Evolutionary conservation across 2,329 filamentous ascomycete genomes (phyloP).

Genomic region (Trichoderma atrobrunneum): DNA sequence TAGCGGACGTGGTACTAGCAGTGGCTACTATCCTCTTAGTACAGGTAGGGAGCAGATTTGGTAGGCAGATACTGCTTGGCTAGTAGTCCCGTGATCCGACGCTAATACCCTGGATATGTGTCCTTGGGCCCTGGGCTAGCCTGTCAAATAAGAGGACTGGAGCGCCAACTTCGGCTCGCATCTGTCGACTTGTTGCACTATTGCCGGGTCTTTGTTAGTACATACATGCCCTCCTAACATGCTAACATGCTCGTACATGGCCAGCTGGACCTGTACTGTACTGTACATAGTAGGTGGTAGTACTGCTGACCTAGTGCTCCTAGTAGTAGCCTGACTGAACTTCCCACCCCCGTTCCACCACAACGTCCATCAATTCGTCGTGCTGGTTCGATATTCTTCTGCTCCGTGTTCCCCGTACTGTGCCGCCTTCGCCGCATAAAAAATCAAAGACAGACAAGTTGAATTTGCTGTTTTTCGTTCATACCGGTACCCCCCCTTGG

Average conservation of each 20-base stretch:
- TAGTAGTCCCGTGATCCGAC: conserved; percentile 10
- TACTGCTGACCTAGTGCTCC: too few relatives aligned
- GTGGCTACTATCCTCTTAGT: not conserved
- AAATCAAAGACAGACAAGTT: not conserved
- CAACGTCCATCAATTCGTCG: not conserved
- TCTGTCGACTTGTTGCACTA: not conserved
- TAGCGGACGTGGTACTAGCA: not conserved
- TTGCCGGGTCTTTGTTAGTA: not conserved
- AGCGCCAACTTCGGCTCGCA: conserved; percentile 18
- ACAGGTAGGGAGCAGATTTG: not conserved
- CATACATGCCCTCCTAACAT: not conserved
- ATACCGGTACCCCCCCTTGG: conserved; percentile 5
- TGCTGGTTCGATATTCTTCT: not conserved
- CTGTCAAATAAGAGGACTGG: conserved; percentile 7
- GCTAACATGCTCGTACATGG: not conserved
- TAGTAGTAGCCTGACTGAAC: not conserved
- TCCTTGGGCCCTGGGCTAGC: not conserved
- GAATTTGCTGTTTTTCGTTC: not conserved
- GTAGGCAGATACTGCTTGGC: not conserved
- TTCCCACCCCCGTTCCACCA: not conserved
- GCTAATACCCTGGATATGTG: conserved; percentile 7
- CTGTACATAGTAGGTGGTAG: not conserved
- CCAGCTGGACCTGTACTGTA: not conserved
- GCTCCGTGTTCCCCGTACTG: conserved; percentile 15
- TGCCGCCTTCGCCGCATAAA: conserved; percentile 9